phyloP scores from a whole-genome alignment of 306 rosid genomes.

The Malus domestica region DNA sequence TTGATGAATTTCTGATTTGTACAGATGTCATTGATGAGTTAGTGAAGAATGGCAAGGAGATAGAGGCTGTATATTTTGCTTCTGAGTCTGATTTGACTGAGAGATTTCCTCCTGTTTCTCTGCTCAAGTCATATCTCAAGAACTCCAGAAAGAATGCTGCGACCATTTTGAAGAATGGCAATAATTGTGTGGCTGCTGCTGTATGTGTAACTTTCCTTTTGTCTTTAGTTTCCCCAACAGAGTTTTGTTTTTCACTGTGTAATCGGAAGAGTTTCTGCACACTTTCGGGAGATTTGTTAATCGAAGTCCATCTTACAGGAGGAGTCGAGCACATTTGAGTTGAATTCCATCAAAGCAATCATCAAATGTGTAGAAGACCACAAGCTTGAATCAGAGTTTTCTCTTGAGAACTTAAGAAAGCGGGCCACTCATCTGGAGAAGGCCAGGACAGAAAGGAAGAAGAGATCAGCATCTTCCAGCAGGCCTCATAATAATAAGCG shows the following conservation, averaged over 20 bases:
- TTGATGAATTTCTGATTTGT: conserved; percentile 1
- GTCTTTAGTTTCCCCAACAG: background rate
- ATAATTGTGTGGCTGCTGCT: conserved; percentile 44
- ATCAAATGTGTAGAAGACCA: conserved; percentile 82
- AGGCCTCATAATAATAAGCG: conserved; percentile 58
- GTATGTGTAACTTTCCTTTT: conserved; percentile 31
- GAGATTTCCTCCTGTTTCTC: conserved; percentile 48
- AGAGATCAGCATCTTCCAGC: conserved; percentile 33
- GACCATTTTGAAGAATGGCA: conserved; percentile 37
- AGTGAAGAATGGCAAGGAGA: conserved; percentile 61
- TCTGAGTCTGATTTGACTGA: conserved; percentile 70
- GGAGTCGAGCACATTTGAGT: conserved; percentile 50
- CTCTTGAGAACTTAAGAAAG: conserved; percentile 47
- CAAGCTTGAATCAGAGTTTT: conserved; percentile 70
- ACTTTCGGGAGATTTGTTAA: conserved; percentile 9
- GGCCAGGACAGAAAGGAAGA: conserved; percentile 56
- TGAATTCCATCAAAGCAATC: conserved; percentile 50
- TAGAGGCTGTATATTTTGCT: conserved; percentile 84
- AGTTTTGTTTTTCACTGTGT: background rate
- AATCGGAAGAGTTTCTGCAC: conserved; percentile 1
- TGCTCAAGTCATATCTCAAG: conserved; percentile 52
- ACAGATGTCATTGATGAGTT: conserved; percentile 75
- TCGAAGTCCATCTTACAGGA: conserved; percentile 41
- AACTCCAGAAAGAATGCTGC: conserved; percentile 49
- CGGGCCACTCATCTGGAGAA: conserved; percentile 47